These are phyloP conservation scores for Sistotremastrum niveocremeum DNA, from an alignment of 768 basidiomycete species.

Conservation along the genomic window DNA sequence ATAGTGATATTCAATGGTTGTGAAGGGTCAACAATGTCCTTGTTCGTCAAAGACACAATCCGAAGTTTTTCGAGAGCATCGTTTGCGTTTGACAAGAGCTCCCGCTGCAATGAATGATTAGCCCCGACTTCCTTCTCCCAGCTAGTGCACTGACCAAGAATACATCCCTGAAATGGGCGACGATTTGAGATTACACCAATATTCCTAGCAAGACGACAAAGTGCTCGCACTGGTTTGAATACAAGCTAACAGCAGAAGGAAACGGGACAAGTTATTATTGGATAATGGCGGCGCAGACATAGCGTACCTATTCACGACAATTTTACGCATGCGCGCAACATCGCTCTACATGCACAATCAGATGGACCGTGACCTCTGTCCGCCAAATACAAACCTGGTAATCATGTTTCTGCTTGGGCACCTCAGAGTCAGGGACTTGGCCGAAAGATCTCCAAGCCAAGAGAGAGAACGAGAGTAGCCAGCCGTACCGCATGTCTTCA, in stretches of 20 bases:
- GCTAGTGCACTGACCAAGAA: conserved; percentile 32
- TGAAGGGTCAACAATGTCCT: conserved; percentile 50
- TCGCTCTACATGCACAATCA: conserved; percentile 49
- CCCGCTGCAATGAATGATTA: conserved; percentile 28
- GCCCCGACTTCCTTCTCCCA: conserved; percentile 22
- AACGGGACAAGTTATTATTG: conserved; percentile 5
- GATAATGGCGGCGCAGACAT: not conserved
- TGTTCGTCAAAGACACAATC: conserved; percentile 69
- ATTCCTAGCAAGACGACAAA: not conserved
- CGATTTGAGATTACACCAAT: not conserved
- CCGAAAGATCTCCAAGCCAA: conserved; percentile 31
- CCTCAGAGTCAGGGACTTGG: conserved; percentile 27
- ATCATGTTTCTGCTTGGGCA: conserved; percentile 43
- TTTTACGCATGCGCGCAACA: conserved; percentile 82
- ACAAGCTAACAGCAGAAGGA: conserved; percentile 37
- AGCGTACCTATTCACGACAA: conserved; percentile 75
- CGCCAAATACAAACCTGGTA: conserved; percentile 43
- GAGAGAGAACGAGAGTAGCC: conserved; percentile 34
- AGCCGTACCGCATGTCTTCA: not conserved
- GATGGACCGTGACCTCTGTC: not conserved
- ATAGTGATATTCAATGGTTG: conserved; percentile 84
- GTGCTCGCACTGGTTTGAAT: conserved; percentile 56
- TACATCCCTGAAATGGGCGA: conserved; percentile 39
- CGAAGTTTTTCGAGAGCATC: conserved; percentile 95
- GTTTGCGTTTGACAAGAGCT: conserved; percentile 88